A percentile compares a stretch with the other conserved stretches of the same genome.
Evolutionary conservation across 2,329 filamentous ascomycete species (phyloP).

Genomic region (Clarireedia sp.): DNA sequence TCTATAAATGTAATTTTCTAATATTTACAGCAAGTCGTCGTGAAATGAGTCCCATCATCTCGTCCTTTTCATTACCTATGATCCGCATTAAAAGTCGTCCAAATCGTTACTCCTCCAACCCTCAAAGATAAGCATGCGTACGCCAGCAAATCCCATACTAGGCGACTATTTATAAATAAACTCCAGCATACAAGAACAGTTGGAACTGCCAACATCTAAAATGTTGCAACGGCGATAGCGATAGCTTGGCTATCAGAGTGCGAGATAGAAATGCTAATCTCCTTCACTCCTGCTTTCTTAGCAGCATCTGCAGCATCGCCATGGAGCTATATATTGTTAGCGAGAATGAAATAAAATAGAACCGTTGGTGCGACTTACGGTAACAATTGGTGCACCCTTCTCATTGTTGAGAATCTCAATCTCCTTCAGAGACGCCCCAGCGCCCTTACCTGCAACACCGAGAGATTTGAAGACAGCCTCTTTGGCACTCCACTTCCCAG

Average conservation of each 20-base stretch:
- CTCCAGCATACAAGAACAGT: constrained; percentile 11
- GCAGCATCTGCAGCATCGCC: constrained; percentile 78
- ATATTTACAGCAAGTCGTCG: constrained; percentile 5
- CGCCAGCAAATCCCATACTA: constrained; percentile 6
- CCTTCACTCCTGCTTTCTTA: constrained; percentile 79
- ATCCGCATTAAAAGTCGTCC: constrained; percentile 4
- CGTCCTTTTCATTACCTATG: constrained; percentile 2
- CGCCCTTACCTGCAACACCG: constrained; percentile 77
- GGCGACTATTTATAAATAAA: constrained; percentile 3
- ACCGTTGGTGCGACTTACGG: constrained; percentile 51
- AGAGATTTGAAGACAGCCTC: constrained; percentile 98
- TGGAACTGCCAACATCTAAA: constrained; percentile 37
- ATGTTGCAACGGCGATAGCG: constrained; percentile 80
- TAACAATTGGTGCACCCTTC: constrained; percentile 74
- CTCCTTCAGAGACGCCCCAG: constrained; percentile 81
- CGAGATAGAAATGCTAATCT: constrained; percentile 87
- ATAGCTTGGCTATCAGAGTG: constrained; percentile 93
- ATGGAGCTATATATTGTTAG: constrained; percentile 55
- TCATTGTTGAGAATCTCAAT: constrained; percentile 85
- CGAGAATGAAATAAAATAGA: not conserved
- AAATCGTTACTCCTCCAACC: constrained; percentile 6
- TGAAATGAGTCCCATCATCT: not conserved
- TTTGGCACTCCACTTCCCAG: constrained; percentile 94
- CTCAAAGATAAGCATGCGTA: not conserved
- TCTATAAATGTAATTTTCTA: not conserved